phyloP scores from a whole-genome alignment of 2,329 filamentous ascomycete genomes.

The Fusarium haematococcum region DNA sequence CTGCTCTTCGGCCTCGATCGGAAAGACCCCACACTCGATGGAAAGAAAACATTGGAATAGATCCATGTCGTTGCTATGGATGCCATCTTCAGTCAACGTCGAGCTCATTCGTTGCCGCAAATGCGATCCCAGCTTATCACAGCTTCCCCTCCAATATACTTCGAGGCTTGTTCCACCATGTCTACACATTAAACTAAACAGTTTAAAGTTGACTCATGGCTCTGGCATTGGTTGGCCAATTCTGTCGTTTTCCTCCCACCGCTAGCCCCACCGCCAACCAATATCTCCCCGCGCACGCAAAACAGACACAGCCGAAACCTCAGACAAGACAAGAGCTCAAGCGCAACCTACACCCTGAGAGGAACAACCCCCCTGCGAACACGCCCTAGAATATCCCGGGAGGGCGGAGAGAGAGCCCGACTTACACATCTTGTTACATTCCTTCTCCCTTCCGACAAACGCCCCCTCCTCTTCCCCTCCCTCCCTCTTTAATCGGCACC shows the following conservation, averaged over 20 bases:
- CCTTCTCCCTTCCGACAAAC: constrained; percentile 12
- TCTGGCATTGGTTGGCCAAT: not conserved
- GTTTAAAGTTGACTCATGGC: not conserved
- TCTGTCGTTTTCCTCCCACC: not conserved
- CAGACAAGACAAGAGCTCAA: constrained; percentile 16
- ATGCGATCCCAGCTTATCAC: not conserved
- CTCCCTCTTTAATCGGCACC: constrained; percentile 1
- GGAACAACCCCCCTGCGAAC: constrained; percentile 2
- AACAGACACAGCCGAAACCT: constrained; percentile 26
- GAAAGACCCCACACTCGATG: not conserved
- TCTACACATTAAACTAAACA: not conserved
- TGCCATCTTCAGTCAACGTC: not conserved
- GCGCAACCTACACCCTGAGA: not conserved
- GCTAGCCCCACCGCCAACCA: constrained; percentile 30
- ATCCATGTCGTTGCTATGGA: not conserved
- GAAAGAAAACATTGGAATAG: not conserved
- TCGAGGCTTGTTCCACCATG: not conserved
- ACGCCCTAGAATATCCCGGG: not conserved
- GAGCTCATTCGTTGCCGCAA: not conserved
- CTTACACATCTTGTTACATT: constrained; percentile 16
- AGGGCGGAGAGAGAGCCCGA: not conserved
- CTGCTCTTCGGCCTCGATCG: not conserved
- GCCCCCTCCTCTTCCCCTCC: not conserved
- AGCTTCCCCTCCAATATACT: not conserved
- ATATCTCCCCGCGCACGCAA: constrained; percentile 32